Base-by-base conservation (phyloP, 441 rosid species). In the Breynia disticha region DNA sequence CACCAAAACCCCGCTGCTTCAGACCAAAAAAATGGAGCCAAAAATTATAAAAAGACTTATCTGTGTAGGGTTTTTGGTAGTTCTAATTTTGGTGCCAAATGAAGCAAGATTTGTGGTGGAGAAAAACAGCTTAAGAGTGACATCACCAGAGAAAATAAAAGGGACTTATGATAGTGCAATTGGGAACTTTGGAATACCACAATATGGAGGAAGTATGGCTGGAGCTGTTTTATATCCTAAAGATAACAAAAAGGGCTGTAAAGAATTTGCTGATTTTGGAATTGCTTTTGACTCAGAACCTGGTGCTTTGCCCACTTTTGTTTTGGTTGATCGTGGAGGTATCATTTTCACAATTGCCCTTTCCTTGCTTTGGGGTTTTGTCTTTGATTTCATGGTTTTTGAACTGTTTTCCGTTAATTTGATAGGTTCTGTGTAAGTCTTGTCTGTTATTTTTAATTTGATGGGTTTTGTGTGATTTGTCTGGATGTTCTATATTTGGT, bases 181-280 rank as follows among this genome's bases (percentile, higher is more conserved):
- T 46, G 99, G 97, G 5, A 93, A 93, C 78, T 93, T 93, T 22
- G 99, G 99, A 77, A 84, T 93, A 46, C 99, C 99, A 28, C 90
- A 93, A 68, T 93, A 93, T 70, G 99, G 99, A 4, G 99, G 99
- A 19, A 89, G 93, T 70, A 80, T 94, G 99, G 95, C 96, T 0
- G 99, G 97, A 0, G 67, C 81, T 18, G 97, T 87, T n/a, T 48
- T 69, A 55, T 94, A 87, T 55, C 96, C 95, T 0, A 83, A 78
- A 57, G 79, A 83, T 54, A 90, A 94, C 66, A 77, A 38, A 66
- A 85, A 90, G 68, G 95, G 85, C 2, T 94, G 99, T 22, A 80
- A 73, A 24, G 87, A 72, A 45, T 89, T 86, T 52, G 70, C 76
- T 55, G 87, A 74, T 39, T 87, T 77, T 66, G 77, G 75, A 48